Conservation (phyloP, 768 basidiomycete genomes). For the Asterophora parasitica region DNA sequence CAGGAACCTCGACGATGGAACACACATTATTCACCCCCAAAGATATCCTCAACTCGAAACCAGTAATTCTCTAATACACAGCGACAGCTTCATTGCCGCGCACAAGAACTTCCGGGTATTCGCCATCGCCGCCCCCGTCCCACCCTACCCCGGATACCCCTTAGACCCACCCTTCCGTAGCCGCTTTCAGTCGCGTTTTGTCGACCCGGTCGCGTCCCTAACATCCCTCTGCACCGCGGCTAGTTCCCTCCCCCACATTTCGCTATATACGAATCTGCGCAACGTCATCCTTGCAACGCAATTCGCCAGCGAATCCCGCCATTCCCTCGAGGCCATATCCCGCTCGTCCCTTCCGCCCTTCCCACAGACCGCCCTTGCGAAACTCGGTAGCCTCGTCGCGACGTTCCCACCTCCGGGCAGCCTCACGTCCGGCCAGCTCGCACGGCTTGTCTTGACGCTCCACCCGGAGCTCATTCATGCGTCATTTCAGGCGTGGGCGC, state of each 20-base stretch:
- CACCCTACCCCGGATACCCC: slow-evolving; percentile 62
- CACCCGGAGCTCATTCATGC: slow-evolving; percentile 55
- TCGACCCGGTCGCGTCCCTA: slow-evolving; percentile 54
- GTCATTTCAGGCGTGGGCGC: slow-evolving; percentile 58
- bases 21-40: slow-evolving; percentile 63
- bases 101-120: slow-evolving; percentile 66
- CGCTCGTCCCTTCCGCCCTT: slow-evolving; percentile 54
- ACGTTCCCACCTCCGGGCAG: slow-evolving; percentile 44
- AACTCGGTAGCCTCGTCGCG: slow-evolving; percentile 40
- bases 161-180: slow-evolving; percentile 66
- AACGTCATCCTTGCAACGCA: slow-evolving; percentile 60
- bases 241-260: slow-evolving; percentile 3
- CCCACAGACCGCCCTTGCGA: slow-evolving; percentile 57
- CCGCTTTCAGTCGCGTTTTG: slow-evolving; percentile 64
- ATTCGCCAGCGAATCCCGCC: slow-evolving; percentile 54
- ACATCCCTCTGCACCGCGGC: slow-evolving; percentile 29
- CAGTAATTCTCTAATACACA: slow-evolving; percentile 24
- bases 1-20: slow-evolving; percentile 67
- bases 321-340: slow-evolving; percentile 48
- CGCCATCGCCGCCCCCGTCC: slow-evolving; percentile 65
- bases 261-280: slow-evolving; percentile 42
- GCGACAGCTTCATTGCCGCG: slow-evolving; percentile 54
- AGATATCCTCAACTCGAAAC: slow-evolving; percentile 48
- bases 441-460: slow-evolving; percentile 50
- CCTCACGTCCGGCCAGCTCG: slow-evolving; percentile 44